Conservation (phyloP, 2,329 filamentous ascomycete genomes). For the Sphaerostilbella broomeana region DNA sequence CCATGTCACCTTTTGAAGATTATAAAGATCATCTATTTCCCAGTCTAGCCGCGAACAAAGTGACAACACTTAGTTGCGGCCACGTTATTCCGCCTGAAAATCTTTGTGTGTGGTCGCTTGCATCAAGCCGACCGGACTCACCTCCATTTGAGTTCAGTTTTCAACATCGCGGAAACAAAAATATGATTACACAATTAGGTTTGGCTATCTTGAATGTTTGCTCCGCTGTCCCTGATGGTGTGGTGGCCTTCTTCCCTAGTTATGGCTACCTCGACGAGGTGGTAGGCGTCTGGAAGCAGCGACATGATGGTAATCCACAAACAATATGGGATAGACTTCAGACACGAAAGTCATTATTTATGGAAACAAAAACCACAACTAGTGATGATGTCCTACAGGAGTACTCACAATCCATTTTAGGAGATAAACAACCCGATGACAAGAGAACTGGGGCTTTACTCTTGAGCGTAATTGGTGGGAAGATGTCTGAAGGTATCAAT, state of each 20-base stretch:
- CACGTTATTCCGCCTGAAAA: conserved; percentile 85
- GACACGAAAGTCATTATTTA: conserved; percentile 56
- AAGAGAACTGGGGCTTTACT: conserved; percentile 62
- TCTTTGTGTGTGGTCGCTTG: conserved; percentile 70
- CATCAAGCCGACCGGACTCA: conserved; percentile 33
- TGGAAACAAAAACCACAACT: conserved; percentile 46
- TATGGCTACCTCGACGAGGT: conserved; percentile 84
- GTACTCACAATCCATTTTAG: conserved; percentile 64
- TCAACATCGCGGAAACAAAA: conserved; percentile 61
- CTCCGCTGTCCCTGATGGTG: conserved; percentile 71
- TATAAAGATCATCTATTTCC: conserved; percentile 84
- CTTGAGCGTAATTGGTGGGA: conserved; percentile 86
- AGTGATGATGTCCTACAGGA: conserved; percentile 65
- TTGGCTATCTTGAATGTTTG: conserved; percentile 65
- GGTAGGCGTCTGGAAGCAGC: conserved; percentile 52
- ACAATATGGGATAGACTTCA: conserved; percentile 54
- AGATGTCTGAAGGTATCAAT: conserved; percentile 96
- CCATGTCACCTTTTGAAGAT: conserved; percentile 95
- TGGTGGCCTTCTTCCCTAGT: conserved; percentile 93
- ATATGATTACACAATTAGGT: conserved; percentile 69
- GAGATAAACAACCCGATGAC: conserved; percentile 28
- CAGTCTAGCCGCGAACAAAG: conserved; percentile 53
- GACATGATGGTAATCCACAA: conserved; percentile 21
- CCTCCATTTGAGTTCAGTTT: conserved; percentile 80
- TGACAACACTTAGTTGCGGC: conserved; percentile 82